A percentile compares a stretch with the other conserved stretches of the same genome.
Evolutionary conservation across 257 asterid species (phyloP).

Genomic region (Penstemon barbatus): DNA sequence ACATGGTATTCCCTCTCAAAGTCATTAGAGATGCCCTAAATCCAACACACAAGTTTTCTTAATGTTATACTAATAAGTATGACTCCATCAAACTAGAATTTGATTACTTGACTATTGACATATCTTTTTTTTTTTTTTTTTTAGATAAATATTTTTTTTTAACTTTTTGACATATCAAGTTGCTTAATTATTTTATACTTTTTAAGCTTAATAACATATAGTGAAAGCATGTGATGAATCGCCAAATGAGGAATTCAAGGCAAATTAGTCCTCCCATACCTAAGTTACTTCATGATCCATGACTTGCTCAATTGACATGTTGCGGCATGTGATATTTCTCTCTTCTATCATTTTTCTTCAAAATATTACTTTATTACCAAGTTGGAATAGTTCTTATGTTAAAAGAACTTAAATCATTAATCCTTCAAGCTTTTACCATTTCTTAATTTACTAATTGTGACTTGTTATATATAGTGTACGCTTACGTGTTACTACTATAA

Average conservation of each 20-base stretch:
- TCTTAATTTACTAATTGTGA: too few relatives aligned
- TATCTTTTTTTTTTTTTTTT: neutral
- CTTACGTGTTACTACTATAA: too few relatives aligned
- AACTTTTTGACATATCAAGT: too few relatives aligned
- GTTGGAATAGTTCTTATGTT: too few relatives aligned
- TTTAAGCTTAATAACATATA: neutral
- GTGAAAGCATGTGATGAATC: slow-evolving; percentile 47
- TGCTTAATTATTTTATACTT: neutral
- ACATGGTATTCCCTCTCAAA: too few relatives aligned
- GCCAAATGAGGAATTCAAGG: slow-evolving; percentile 32
- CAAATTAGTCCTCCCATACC: slow-evolving; percentile 10
- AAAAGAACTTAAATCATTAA: too few relatives aligned
- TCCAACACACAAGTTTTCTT: slow-evolving; percentile 40
- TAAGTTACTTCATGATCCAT: slow-evolving; percentile 5
- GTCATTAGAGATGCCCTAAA: too few relatives aligned
- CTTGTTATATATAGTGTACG: too few relatives aligned
- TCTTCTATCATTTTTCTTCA: neutral
- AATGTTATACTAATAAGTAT: slow-evolving; percentile 19
- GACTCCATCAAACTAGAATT: slow-evolving; percentile 7
- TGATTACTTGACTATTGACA: slow-evolving; percentile 16
- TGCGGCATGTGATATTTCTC: slow-evolving; percentile 35
- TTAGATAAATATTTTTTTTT: slow-evolving; percentile 2
- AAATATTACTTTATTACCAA: neutral
- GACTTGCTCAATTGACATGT: slow-evolving; percentile 30
- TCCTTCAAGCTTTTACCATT: too few relatives aligned